Evolutionary conservation across 495 filamentous ascomycete genomes (phyloP), one percentile per base, ranked within the genome.

Genomic region (Aspergillus hancockii): DNA sequence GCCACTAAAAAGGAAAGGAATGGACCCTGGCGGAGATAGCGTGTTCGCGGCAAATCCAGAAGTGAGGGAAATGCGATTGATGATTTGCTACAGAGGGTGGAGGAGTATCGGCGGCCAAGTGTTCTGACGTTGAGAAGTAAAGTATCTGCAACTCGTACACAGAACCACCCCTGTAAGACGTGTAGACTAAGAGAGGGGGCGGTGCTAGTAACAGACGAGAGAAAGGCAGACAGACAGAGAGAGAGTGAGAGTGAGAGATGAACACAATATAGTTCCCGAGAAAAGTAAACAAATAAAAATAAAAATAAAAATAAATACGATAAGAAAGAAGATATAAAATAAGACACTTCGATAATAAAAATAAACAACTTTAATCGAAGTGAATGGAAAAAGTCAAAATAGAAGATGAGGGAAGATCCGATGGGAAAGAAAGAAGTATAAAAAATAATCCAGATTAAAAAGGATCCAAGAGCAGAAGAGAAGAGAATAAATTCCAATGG

Each of bases 31-130:
- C 57, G 66, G 54, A 49, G 52, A 63, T 65, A 59, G 64, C 64
- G 63, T 56, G 59, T 63, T 60, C 55, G 61, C 67, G 68, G 54
- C 63, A 68, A 66, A 70, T 66, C 58, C 58, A 60, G 52, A 60
- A 58, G 58, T 46, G 52, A 40, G 43, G 23, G 52, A 57, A 47
- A 25, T 34, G 32, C 13, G 55, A 54, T 45, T 40, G 57, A 47
- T 52, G 55, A 53, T 59, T 61, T 57, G 64, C 63, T 58, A 59
- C 40, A 47, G 40, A 38, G 51, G 54, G 53, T 12, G 38, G 28
- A 41, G 53, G 40, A 16, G 28, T 46, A 55, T 55, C 25, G 36
- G 53, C 19, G 40, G 38, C 22, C 53, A 55, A 55, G 40, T 55
- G 40, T 46, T 25, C 36, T 55, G 53, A 46, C 22, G 23, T 40